Conservation (phyloP, 345 rosid genomes). For the Cardamine resedifolia region DNA sequence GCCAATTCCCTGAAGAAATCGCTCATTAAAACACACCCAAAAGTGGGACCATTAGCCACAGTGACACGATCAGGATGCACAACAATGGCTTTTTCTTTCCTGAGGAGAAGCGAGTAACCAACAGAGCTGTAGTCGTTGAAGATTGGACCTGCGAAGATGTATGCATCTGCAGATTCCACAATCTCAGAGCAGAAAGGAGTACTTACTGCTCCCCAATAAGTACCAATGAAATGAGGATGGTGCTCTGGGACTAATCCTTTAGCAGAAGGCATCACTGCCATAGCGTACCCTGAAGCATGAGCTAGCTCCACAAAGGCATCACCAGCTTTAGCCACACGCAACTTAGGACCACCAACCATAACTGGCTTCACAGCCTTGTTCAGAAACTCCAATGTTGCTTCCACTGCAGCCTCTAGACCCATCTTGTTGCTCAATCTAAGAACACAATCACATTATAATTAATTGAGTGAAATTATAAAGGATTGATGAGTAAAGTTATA, state of each 20-base stretch:
- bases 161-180: slow-evolving; percentile 40
- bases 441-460: neutral
- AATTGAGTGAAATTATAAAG: neutral
- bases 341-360: slow-evolving; percentile 17
- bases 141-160: slow-evolving; percentile 20
- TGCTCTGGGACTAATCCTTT: slow-evolving; percentile 19
- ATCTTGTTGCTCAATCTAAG: slow-evolving; percentile 6
- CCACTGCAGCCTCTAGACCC: slow-evolving; percentile 11
- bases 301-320: slow-evolving; percentile 9
- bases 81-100: slow-evolving; percentile 10
- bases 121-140: slow-evolving; percentile 21
- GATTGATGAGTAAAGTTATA: neutral
- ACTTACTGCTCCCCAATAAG: slow-evolving; percentile 30
- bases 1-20: slow-evolving; percentile 13
- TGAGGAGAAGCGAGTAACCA: slow-evolving; percentile 19
- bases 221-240: slow-evolving; percentile 12
- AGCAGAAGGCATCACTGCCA: slow-evolving; percentile 16
- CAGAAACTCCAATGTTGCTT: slow-evolving; percentile 16
- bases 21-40: slow-evolving; percentile 8
- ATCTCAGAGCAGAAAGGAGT: slow-evolving; percentile 49
- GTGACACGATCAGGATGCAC: slow-evolving; percentile 16
- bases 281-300: slow-evolving; percentile 8
- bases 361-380: slow-evolving; percentile 17
- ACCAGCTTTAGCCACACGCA: slow-evolving; percentile 7
- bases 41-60: slow-evolving; percentile 18